Evolutionary conservation across 2,329 filamentous ascomycete species (phyloP).

Genomic region (Colletotrichum karsti): DNA sequence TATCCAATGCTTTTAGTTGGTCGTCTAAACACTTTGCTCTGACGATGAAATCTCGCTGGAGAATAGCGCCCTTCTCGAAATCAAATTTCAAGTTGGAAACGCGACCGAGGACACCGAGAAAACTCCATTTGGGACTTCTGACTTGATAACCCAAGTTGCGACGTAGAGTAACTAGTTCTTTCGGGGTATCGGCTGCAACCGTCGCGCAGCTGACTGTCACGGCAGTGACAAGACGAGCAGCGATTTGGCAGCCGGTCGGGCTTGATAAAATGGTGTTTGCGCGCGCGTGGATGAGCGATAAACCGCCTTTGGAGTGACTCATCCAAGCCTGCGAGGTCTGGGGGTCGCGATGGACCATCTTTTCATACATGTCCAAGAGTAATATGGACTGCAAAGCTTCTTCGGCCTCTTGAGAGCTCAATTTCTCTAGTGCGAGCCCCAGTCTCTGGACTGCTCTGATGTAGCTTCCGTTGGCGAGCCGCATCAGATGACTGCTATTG

Average conservation of each 20-base stretch:
- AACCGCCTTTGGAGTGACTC: conserved; percentile 33
- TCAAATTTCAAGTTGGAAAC: background rate
- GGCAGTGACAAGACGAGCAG: conserved; percentile 7
- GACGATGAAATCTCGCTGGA: background rate
- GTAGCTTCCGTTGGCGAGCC: conserved; percentile 11
- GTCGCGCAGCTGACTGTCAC: conserved; percentile 11
- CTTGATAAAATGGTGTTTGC: background rate
- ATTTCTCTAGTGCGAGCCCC: background rate
- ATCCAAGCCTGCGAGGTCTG: conserved; percentile 20
- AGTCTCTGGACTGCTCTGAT: conserved; percentile 2
- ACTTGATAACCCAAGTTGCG: conserved; percentile 11
- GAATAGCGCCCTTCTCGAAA: background rate
- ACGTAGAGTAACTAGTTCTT: background rate
- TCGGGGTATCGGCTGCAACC: background rate
- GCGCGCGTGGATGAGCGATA: conserved; percentile 26
- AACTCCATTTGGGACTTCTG: conserved; percentile 4
- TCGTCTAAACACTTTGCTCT: background rate
- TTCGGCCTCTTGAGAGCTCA: conserved; percentile 11
- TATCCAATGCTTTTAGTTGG: background rate
- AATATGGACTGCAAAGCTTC: conserved; percentile 34
- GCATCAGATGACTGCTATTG: background rate
- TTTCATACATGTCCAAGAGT: conserved; percentile 38
- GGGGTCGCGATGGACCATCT: conserved; percentile 31
- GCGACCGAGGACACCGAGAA: background rate
- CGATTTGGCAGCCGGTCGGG: background rate